phyloP scores from a whole-genome alignment of 78 protist genomes.

The Goniomonas avonlea region DNA sequence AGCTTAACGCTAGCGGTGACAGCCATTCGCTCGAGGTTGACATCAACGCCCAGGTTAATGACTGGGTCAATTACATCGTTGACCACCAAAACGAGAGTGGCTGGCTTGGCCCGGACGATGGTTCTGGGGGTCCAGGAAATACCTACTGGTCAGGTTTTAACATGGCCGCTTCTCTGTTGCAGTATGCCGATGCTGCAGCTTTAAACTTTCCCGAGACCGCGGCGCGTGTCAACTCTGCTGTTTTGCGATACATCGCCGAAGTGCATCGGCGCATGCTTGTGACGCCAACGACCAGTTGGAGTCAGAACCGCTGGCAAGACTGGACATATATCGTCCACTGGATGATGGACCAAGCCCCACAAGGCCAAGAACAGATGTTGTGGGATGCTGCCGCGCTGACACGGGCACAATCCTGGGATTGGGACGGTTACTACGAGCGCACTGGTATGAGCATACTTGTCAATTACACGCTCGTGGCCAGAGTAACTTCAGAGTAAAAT shows the following conservation, averaged over 20 bases:
- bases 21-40: too few species aligned
- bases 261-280: not conserved
- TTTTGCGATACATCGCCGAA: not conserved
- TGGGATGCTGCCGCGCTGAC: not conserved
- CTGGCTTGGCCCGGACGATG: slow-evolving; percentile 42
- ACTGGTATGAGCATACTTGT: too few species aligned
- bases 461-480: too few species aligned
- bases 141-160: slow-evolving; percentile 10
- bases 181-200: not conserved
- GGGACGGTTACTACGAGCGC: not conserved
- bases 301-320: not conserved
- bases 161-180: slow-evolving; percentile 6
- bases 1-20: too few species aligned
- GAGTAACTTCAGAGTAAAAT: too few species aligned
- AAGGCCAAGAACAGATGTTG: not conserved
- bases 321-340: not conserved
- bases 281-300: not conserved
- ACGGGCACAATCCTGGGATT: not conserved
- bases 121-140: not conserved
- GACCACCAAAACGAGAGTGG: not conserved
- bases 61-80: slow-evolving; percentile 6
- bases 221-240: not conserved
- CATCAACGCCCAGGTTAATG: not conserved
- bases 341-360: not conserved
- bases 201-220: not conserved